These are phyloP conservation scores for Boletus tomentosulus DNA, from an alignment of 768 basidiomycete species.

Conservation along the genomic window DNA sequence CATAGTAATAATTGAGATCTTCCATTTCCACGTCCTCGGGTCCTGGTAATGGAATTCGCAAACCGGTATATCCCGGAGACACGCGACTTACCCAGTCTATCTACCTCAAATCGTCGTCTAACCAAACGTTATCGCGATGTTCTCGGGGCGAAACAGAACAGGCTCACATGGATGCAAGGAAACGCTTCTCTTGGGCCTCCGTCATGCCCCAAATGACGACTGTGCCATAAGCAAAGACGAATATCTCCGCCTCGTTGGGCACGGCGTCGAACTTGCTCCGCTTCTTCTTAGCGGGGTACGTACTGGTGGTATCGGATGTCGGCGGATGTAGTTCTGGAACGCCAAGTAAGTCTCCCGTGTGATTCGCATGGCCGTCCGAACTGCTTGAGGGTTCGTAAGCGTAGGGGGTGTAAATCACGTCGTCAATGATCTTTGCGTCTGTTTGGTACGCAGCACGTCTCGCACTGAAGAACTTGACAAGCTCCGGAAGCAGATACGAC, in stretches of 20 bases:
- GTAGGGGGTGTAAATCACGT: constrained; percentile 93
- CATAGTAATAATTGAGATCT: constrained; percentile 95
- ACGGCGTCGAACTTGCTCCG: constrained; percentile 65
- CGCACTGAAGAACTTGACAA: constrained; percentile 87
- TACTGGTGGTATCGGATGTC: constrained; percentile 28
- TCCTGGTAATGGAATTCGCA: constrained; percentile 39
- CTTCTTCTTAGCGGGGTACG: constrained; percentile 41
- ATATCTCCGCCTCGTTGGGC: constrained; percentile 78
- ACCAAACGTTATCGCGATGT: constrained; percentile 3
- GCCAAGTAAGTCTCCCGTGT: constrained; percentile 73
- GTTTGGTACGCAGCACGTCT: constrained; percentile 80
- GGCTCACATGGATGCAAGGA: constrained; percentile 84
- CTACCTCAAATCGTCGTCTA: constrained; percentile 93
- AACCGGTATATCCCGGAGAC: constrained; percentile 3
- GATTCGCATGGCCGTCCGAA: constrained; percentile 28
- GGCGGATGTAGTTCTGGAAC: constrained; percentile 54
- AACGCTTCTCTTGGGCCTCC: constrained; percentile 85
- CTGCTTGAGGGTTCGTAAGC: constrained; percentile 53
- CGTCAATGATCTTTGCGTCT: constrained; percentile 84
- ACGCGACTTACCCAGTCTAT: constrained; percentile 61
- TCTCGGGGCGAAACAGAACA: background rate
- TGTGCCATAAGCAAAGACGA: constrained; percentile 90
- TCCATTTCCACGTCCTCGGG: constrained; percentile 94
- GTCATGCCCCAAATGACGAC: constrained; percentile 99
- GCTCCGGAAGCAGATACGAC: constrained; percentile 83